phyloP scores from a whole-genome alignment of 345 rosid species.

The Dipteronia dyeriana region DNA sequence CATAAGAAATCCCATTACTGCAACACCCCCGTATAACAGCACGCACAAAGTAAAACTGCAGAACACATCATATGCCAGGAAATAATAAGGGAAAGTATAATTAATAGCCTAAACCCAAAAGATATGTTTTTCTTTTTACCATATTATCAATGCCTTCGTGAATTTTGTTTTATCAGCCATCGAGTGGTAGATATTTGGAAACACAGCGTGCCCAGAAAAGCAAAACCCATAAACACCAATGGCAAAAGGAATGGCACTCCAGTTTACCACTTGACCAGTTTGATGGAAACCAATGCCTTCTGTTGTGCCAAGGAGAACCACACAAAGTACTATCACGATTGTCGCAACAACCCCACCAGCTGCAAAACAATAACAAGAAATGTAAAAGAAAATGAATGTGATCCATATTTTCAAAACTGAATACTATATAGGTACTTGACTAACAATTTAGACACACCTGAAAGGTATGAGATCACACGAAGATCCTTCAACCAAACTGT shows the following conservation, averaged over 20 bases:
- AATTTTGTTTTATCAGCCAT: slow-evolving; percentile 92
- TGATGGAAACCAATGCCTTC: slow-evolving; percentile 79
- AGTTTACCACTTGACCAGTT: slow-evolving; percentile 62
- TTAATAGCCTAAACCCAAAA: slow-evolving; percentile 13
- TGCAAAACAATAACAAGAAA: slow-evolving; percentile 28
- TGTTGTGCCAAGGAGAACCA: slow-evolving; percentile 53
- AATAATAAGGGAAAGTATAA: neutral
- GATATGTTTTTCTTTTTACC: slow-evolving; percentile 41
- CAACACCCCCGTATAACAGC: slow-evolving; percentile 70
- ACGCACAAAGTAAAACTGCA: slow-evolving; percentile 75
- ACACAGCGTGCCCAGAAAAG: slow-evolving; percentile 81
- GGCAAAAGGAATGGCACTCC: slow-evolving; percentile 86
- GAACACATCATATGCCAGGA: slow-evolving; percentile 6
- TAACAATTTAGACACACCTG: slow-evolving; percentile 49
- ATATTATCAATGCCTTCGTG: slow-evolving; percentile 55
- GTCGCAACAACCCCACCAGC: slow-evolving; percentile 93
- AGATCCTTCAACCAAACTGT: slow-evolving; percentile 85
- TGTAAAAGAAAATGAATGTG: neutral
- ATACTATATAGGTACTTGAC: neutral
- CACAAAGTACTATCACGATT: slow-evolving; percentile 52
- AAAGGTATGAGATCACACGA: slow-evolving; percentile 80
- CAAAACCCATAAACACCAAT: slow-evolving; percentile 88
- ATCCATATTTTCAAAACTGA: slow-evolving; percentile 18
- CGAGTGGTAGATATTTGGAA: slow-evolving; percentile 93
- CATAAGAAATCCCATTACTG: slow-evolving; percentile 80